phyloP scores from a whole-genome alignment of 805 yeast genomes.

The Candida germanica region DNA sequence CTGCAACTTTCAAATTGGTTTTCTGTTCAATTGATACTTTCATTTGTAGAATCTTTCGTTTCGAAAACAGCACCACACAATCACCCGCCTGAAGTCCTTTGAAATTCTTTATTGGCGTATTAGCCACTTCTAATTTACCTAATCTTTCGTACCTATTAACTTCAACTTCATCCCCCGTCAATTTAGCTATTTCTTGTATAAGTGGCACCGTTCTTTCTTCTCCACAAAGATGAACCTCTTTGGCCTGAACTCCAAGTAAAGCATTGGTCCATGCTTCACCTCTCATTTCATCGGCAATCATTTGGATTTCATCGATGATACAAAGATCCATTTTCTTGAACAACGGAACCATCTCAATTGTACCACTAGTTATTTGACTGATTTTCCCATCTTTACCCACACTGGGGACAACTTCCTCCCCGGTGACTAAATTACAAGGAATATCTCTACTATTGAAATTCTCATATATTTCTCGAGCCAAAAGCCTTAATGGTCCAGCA shows the following conservation, averaged over 20 bases:
- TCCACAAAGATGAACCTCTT: constrained; percentile 90
- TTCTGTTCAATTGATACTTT: constrained; percentile 66
- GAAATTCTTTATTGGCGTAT: constrained; percentile 27
- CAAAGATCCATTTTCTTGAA: constrained; percentile 73
- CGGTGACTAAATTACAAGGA: constrained; percentile 83
- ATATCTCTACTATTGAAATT: constrained; percentile 64
- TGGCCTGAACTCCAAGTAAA: constrained; percentile 78
- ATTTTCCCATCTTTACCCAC: constrained; percentile 64
- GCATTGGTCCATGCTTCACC: constrained; percentile 97
- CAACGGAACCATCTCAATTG: constrained; percentile 89
- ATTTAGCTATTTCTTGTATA: constrained; percentile 51
- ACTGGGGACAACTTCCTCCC: constrained; percentile 86
- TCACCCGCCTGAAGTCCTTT: constrained; percentile 64
- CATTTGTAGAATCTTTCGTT: constrained; percentile 62
- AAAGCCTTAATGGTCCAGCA: constrained; percentile 89
- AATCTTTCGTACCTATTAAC: constrained; percentile 70
- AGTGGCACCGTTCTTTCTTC: constrained; percentile 81
- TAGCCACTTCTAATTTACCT: constrained; percentile 63
- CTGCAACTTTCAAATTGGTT: constrained; percentile 71
- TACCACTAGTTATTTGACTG: constrained; percentile 81
- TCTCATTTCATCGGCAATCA: constrained; percentile 75
- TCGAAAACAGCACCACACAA: constrained; percentile 85
- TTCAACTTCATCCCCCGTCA: constrained; percentile 80
- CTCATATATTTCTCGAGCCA: constrained; percentile 91
- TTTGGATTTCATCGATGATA: constrained; percentile 93